A percentile compares a stretch with the other conserved stretches of the same genome.
phyloP scores from a whole-genome alignment of 129 eudicot species.

The Kitagawia praeruptora region DNA sequence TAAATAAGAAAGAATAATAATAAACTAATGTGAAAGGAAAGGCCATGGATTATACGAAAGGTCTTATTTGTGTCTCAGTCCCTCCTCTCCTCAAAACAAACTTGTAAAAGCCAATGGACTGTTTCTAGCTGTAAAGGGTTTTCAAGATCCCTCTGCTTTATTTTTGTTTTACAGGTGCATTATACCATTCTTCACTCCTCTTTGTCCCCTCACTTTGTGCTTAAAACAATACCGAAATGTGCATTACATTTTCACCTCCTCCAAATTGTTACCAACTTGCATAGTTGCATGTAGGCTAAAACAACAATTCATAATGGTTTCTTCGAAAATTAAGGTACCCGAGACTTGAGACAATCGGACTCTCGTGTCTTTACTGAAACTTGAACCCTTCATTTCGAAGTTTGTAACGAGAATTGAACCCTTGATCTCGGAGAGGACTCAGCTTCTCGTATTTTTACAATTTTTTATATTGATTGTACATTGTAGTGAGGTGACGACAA shows the following conservation, averaged over 20 bases:
- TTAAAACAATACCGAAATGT: background rate
- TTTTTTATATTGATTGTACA: too few relatives aligned
- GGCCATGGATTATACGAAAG: background rate
- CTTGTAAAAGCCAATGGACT: background rate
- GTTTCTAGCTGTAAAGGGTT: constrained; percentile 6
- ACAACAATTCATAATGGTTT: too few relatives aligned
- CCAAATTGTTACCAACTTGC: background rate
- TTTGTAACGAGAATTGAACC: background rate
- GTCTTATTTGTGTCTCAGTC: background rate
- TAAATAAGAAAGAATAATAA: background rate
- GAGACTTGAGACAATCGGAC: too few relatives aligned
- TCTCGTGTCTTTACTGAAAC: background rate
- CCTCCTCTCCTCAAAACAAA: background rate
- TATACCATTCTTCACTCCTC: background rate
- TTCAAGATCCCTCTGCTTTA: background rate
- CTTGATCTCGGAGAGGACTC: background rate
- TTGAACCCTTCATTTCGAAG: background rate
- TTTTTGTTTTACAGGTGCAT: background rate
- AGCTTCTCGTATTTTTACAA: too few relatives aligned
- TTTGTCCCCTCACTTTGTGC: background rate
- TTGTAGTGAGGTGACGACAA: too few relatives aligned
- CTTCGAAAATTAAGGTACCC: background rate
- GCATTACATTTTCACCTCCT: background rate
- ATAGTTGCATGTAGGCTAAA: too few relatives aligned
- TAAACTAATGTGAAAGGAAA: background rate